phyloP scores from a whole-genome alignment of 1,139 yeast genomes.

The Suhomyces yuchorum region DNA sequence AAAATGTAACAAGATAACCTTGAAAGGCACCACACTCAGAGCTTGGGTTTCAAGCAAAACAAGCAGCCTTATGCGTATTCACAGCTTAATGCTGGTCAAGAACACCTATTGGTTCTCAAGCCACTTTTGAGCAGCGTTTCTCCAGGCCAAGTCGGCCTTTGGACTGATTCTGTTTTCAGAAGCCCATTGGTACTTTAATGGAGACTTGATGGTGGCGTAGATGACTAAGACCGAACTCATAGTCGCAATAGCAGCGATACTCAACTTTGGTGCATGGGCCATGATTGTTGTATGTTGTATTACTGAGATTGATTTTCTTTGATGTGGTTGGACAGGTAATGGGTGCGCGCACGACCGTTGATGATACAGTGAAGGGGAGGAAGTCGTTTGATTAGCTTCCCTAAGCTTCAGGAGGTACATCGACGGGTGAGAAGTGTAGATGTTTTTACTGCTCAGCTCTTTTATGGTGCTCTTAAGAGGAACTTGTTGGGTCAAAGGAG shows the following conservation, averaged over 20 bases:
- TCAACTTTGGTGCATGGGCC: slow-evolving; percentile 48
- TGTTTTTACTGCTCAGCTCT: too few relatives aligned
- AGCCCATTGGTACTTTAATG: slow-evolving; percentile 47
- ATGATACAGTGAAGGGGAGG: background rate
- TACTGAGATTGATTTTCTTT: slow-evolving; percentile 19
- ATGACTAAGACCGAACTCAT: slow-evolving; percentile 49
- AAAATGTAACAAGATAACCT: background rate
- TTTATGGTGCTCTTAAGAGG: too few relatives aligned
- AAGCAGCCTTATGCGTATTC: background rate
- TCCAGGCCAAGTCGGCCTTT: slow-evolving; percentile 56
- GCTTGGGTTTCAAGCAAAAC: background rate
- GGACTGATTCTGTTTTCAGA: slow-evolving; percentile 50
- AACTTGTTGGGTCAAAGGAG: too few relatives aligned
- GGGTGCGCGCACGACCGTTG: slow-evolving; percentile 17
- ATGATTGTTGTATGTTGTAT: slow-evolving; percentile 18
- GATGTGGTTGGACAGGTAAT: slow-evolving; percentile 30
- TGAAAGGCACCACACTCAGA: background rate
- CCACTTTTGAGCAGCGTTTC: slow-evolving; percentile 52
- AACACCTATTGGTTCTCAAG: slow-evolving; percentile 32
- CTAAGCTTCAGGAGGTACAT: too few relatives aligned
- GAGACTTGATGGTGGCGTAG: slow-evolving; percentile 46
- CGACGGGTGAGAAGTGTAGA: too few relatives aligned
- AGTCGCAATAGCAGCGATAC: slow-evolving; percentile 45
- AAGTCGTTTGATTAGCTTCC: too few relatives aligned
- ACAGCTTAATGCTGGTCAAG: background rate